phyloP scores from a whole-genome alignment of 768 basidiomycete genomes.

The Boletellus emodensis region DNA sequence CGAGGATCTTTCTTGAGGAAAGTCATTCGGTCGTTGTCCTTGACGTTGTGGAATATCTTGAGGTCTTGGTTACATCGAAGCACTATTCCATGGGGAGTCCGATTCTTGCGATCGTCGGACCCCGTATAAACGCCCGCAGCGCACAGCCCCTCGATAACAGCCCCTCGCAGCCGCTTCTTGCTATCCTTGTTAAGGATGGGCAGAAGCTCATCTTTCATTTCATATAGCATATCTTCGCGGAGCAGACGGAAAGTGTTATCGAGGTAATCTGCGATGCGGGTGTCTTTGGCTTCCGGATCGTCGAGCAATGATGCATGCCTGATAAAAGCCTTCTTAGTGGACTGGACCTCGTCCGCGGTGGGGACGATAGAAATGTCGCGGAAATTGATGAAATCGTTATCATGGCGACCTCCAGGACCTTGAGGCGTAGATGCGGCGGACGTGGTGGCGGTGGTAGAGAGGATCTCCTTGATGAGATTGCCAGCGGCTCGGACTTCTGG shows the following conservation, averaged over 20 bases:
- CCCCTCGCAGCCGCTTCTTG: constrained; percentile 38
- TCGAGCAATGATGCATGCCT: constrained; percentile 43
- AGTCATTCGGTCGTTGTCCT: constrained; percentile 35
- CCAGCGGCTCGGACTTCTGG: constrained; percentile 29
- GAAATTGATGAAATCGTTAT: constrained; percentile 64
- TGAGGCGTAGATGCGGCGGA: constrained; percentile 16
- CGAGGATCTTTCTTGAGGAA: constrained; percentile 36
- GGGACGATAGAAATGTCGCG: constrained; percentile 60
- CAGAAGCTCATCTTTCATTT: constrained; percentile 54
- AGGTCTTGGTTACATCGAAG: constrained; percentile 37
- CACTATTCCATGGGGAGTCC: constrained; percentile 40
- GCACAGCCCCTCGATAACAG: constrained; percentile 36
- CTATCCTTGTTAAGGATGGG: constrained; percentile 35
- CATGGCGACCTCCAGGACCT: constrained; percentile 62
- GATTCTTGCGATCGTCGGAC: constrained; percentile 22
- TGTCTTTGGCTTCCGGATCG: constrained; percentile 36
- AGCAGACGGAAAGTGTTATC: constrained; percentile 67
- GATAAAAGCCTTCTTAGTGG: constrained; percentile 43
- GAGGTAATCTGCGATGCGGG: constrained; percentile 45
- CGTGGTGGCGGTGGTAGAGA: constrained; percentile 25
- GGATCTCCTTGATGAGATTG: constrained; percentile 39
- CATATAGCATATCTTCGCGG: constrained; percentile 59
- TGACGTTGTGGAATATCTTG: constrained; percentile 32
- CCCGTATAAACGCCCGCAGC: constrained; percentile 36
- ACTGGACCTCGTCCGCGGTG: constrained; percentile 54